Conservation (phyloP, 106 monocot genomes). For the Dioscorea alata region DNA sequence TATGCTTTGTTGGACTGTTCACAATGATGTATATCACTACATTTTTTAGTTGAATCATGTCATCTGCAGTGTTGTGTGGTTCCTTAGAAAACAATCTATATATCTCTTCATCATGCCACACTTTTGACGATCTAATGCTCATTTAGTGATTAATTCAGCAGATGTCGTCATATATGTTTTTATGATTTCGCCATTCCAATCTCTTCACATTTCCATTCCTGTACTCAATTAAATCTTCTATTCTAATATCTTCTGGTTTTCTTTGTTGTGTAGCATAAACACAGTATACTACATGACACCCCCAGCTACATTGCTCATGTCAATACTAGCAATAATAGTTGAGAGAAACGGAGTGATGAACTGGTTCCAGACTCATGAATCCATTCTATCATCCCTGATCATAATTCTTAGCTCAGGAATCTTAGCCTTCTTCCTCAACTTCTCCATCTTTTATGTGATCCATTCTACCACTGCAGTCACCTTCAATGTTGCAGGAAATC, state of each 20-base stretch:
- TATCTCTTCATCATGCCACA: too few relatives aligned
- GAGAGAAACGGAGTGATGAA: constrained; percentile 71
- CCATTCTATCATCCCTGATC: constrained; percentile 41
- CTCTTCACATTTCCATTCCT: too few relatives aligned
- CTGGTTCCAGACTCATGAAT: constrained; percentile 68
- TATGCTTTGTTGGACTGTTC: too few relatives aligned
- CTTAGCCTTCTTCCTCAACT: constrained; percentile 93
- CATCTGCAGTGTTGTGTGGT: too few relatives aligned
- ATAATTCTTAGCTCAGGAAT: constrained; percentile 80
- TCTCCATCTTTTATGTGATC: constrained; percentile 98
- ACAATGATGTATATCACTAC: too few relatives aligned
- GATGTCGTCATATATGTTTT: too few relatives aligned
- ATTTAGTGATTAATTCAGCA: too few relatives aligned
- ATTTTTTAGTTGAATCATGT: too few relatives aligned
- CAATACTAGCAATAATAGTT: constrained; percentile 61
- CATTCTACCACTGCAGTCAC: constrained; percentile 96
- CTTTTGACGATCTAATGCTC: too few relatives aligned
- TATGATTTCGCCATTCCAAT: too few relatives aligned
- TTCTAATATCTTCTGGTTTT: background rate
- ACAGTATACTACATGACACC: constrained; percentile 99
- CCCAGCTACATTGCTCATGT: constrained; percentile 86
- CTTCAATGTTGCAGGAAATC: constrained; percentile 95
- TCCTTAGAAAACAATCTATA: too few relatives aligned
- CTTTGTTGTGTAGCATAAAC: constrained; percentile 66
- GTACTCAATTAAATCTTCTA: background rate